A percentile compares a stretch with the other conserved stretches of the same genome.
Conservation (phyloP, 78 protist genomes). For the Emiliania huxleyi region DNA sequence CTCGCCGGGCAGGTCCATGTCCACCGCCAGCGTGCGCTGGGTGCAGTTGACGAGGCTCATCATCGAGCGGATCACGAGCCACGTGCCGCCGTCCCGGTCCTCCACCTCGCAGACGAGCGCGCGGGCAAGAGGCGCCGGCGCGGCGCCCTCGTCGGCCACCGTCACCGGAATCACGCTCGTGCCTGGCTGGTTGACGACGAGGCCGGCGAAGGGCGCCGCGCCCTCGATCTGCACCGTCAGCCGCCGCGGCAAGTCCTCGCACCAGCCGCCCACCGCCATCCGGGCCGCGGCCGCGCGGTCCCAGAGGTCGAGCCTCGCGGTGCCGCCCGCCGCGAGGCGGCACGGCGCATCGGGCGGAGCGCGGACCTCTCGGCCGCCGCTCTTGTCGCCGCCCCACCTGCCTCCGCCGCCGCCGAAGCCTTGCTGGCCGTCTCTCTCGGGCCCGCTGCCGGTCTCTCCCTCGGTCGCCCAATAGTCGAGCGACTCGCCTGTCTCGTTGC, state of each 20-base stretch:
- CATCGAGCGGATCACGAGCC: background rate
- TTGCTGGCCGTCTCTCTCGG: background rate
- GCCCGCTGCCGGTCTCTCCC: too few relatives aligned
- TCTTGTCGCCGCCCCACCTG: background rate
- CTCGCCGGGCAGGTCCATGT: background rate
- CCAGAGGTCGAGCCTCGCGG: background rate
- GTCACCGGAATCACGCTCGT: background rate
- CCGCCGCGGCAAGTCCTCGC: background rate
- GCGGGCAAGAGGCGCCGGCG: background rate
- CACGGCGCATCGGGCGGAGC: background rate
- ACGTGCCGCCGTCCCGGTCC: background rate
- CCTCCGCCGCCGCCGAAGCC: background rate
- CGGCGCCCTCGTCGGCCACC: background rate
- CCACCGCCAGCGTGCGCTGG: background rate
- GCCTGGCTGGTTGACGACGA: background rate
- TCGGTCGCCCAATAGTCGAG: background rate
- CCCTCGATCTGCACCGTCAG: background rate
- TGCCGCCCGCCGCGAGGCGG: background rate
- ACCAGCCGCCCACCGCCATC: background rate
- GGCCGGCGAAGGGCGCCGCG: background rate
- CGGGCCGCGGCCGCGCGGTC: background rate
- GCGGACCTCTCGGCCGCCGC: background rate
- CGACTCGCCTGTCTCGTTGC: background rate
- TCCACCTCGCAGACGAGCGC: conserved; percentile 5
- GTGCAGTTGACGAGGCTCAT: background rate